Base-by-base conservation (phyloP, 495 filamentous ascomycete genomes). In the Opeltia flavorubescens region DNA sequence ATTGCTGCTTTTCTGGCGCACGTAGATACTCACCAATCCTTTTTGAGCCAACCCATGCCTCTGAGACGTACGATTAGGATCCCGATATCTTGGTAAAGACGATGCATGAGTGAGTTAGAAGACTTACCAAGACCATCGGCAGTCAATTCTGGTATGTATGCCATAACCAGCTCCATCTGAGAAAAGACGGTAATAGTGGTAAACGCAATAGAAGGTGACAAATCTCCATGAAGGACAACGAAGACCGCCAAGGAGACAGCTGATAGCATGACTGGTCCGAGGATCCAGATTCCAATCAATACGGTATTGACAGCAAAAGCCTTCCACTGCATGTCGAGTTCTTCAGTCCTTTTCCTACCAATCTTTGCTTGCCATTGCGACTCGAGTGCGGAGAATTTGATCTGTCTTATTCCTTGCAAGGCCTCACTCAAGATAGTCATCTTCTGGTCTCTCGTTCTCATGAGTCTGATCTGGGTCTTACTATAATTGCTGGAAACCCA, bases 381-480 rank as follows among this genome's bases (percentile, higher is more conserved):
- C 56, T 94, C 86, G n/a, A 86, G 60, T 8, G 85, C 86, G 0
- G 83, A 84, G 53, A 94, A 89, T 53, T 94, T 94, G 59, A 94
- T 85, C 57, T 93, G 86, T 5, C 86, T 74, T 46, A 94, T 89
- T 41, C 81, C 86, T 51, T 84, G 78, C 0, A 94, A 63, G 1
- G 83, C 85, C 59, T 94, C 86, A 0, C 83, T 84, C 11, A 94
- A 71, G 1, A 88, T 70, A 0, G 72, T 78, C 69, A 88, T 76
- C 56, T 89, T 89, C 36, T 75, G 66, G 59, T 94, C 86, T 46
- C 84, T 70, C 9, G 78, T 65, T 56, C 83, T 85, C 86, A 93
- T 93, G 36, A 93, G 62, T 12, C 68, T 66, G 47, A 81, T 79
- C 54, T 88, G 82, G 9, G 81, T 69, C 6, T 66, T 64, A 0